Evolutionary conservation across 352 stramenopile genomes (phyloP).

Genomic region (Phytophthora pistaciae): DNA sequence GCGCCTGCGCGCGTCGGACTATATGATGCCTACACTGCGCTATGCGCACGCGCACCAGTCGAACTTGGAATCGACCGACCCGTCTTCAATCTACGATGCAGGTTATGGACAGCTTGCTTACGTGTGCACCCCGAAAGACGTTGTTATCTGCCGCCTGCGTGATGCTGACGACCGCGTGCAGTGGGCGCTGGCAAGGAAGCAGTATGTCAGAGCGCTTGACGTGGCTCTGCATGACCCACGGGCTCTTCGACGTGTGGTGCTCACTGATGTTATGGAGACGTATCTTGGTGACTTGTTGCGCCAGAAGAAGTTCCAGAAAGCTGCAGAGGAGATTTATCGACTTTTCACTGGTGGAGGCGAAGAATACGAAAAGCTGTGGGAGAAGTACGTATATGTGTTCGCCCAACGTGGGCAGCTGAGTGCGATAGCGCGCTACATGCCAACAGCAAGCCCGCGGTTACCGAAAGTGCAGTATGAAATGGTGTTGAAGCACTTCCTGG

Average conservation of each 20-base stretch:
- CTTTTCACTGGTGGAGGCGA: constrained; percentile 67
- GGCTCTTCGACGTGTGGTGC: constrained; percentile 57
- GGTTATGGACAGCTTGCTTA: constrained; percentile 74
- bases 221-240: constrained; percentile 71
- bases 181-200: constrained; percentile 70
- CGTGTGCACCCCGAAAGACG: constrained; percentile 86
- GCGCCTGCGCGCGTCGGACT: constrained; percentile 77
- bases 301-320: constrained; percentile 76
- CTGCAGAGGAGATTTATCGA: constrained; percentile 77
- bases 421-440: constrained; percentile 77
- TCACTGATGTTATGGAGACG: constrained; percentile 78
- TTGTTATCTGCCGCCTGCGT: constrained; percentile 84
- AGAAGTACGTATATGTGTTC: constrained; percentile 91
- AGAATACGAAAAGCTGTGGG: constrained; percentile 75
- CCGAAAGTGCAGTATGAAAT: constrained; percentile 85
- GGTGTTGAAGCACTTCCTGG: constrained; percentile 87
- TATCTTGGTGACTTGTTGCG: constrained; percentile 80
- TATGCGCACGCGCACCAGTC: constrained; percentile 45
- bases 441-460: constrained; percentile 74
- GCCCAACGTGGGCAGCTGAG: constrained; percentile 78
- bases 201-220: constrained; percentile 68
- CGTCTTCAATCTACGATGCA: constrained; percentile 72
- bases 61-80: constrained; percentile 29
- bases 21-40: constrained; percentile 82
- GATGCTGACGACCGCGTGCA: constrained; percentile 83